Conservation (phyloP, 73 alveolate genomes). For the Stentor coeruleus region DNA sequence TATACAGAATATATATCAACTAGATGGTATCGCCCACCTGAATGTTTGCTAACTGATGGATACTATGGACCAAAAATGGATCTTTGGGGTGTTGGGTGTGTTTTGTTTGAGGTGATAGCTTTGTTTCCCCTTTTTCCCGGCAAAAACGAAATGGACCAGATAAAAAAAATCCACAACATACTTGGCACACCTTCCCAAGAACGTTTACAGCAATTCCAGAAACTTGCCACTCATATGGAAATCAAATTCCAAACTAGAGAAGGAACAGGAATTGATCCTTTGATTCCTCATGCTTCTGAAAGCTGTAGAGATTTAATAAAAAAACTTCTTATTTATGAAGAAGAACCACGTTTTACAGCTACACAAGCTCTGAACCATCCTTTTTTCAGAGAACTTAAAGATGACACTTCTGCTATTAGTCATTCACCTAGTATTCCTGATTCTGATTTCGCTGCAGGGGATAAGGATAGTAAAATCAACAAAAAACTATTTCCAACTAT, state of each 20-base stretch:
- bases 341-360: constrained; percentile 42
- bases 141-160: constrained; percentile 82
- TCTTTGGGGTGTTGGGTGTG: constrained; percentile 97
- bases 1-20: constrained; percentile 71
- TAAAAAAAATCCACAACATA: constrained; percentile 72
- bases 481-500: too few species aligned
- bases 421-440: too few species aligned
- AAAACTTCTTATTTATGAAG: constrained; percentile 38
- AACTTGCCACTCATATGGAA: constrained; percentile 64
- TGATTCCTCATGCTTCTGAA: constrained; percentile 42
- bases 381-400: constrained; percentile 33
- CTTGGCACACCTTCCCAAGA: constrained; percentile 84
- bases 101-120: constrained; percentile 76
- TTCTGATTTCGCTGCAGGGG: too few species aligned
- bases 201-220: constrained; percentile 63
- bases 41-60: constrained; percentile 93
- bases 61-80: constrained; percentile 91
- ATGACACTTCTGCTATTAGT: too few species aligned
- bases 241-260: constrained; percentile 51
- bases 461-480: too few species aligned
- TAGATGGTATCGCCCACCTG: constrained; percentile 91
- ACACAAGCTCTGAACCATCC: constrained; percentile 40
- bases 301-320: constrained; percentile 50
- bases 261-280: constrained; percentile 70
- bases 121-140: constrained; percentile 92